These are phyloP conservation scores for Cupressus sempervirens DNA, from an alignment of 75 land plant genomes.

Conservation along the genomic window DNA sequence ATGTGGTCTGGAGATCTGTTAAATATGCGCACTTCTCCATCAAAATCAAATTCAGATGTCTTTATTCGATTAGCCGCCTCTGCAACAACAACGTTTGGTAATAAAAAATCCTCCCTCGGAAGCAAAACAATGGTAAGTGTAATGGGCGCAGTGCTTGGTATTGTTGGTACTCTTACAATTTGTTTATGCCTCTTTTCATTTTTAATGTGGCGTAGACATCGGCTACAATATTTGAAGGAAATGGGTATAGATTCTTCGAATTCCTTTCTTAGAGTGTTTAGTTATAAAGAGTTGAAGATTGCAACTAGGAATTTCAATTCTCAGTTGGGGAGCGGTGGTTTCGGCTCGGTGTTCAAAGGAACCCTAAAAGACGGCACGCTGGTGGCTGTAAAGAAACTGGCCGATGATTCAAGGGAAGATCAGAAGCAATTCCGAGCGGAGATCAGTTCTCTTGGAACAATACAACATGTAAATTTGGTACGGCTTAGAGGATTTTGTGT, in stretches of 20 bases:
- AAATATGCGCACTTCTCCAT: background rate
- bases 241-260: background rate
- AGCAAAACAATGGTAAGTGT: background rate
- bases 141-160: background rate
- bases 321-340: no score
- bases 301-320: conserved; percentile 13
- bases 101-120: background rate
- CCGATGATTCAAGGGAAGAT: no score
- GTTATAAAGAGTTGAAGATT: conserved; percentile 20
- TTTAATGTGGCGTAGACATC: background rate
- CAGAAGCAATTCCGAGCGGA: no score
- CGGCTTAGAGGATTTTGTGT: no score
- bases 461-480: no score
- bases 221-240: background rate
- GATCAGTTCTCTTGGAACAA: no score
- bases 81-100: background rate
- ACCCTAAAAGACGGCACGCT: no score
- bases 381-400: no score
- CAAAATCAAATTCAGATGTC: background rate
- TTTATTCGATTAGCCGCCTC: background rate
- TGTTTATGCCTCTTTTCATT: background rate
- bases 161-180: background rate
- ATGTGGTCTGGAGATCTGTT: conserved; percentile 9
- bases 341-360: no score
- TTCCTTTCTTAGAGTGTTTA: conserved; percentile 9